A percentile compares a stretch with the other conserved stretches of the same genome.
Evolutionary conservation across 495 filamentous ascomycete genomes (phyloP).

Genomic region (Podospora didyma): DNA sequence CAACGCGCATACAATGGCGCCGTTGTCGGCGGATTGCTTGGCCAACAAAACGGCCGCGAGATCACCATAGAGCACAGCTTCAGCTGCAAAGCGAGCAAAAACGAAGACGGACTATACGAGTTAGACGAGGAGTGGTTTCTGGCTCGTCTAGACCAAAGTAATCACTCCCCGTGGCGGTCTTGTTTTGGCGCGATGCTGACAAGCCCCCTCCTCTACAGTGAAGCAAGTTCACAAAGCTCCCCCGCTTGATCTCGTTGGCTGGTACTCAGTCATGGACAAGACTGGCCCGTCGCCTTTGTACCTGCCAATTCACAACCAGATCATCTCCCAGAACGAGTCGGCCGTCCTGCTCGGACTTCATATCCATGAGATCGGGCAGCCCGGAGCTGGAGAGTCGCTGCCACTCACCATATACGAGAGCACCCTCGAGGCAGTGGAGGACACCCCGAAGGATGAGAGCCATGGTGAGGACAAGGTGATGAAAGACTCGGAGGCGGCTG

Average conservation of each 20-base stretch:
- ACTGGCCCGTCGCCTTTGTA: slow-evolving; percentile 65
- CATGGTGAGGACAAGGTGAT: slow-evolving; percentile 62
- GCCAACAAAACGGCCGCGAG: slow-evolving; percentile 84
- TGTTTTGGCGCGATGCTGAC: neutral
- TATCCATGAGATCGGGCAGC: slow-evolving; percentile 50
- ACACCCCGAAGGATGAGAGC: slow-evolving; percentile 10
- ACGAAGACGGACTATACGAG: slow-evolving; percentile 46
- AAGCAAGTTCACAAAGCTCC: slow-evolving; percentile 84
- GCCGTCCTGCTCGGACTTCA: slow-evolving; percentile 87
- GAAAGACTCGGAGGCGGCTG: slow-evolving; percentile 62
- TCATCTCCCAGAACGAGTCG: slow-evolving; percentile 78
- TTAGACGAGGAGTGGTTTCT: slow-evolving; percentile 72
- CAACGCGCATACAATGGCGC: slow-evolving; percentile 69
- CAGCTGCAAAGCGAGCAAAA: slow-evolving; percentile 60
- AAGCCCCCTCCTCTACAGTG: slow-evolving; percentile 48
- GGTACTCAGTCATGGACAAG: slow-evolving; percentile 80
- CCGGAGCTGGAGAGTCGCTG: slow-evolving; percentile 67
- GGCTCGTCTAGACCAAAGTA: slow-evolving; percentile 79
- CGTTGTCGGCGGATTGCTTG: slow-evolving; percentile 80
- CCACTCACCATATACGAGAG: slow-evolving; percentile 89
- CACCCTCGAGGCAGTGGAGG: slow-evolving; percentile 62
- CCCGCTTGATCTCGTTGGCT: slow-evolving; percentile 83
- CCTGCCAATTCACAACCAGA: slow-evolving; percentile 71
- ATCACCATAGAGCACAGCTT: slow-evolving; percentile 92
- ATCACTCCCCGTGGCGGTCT: slow-evolving; percentile 21